These are phyloP conservation scores for Helianthus tuberosus DNA, from an alignment of 129 eudicot genomes.

Conservation along the genomic window DNA sequence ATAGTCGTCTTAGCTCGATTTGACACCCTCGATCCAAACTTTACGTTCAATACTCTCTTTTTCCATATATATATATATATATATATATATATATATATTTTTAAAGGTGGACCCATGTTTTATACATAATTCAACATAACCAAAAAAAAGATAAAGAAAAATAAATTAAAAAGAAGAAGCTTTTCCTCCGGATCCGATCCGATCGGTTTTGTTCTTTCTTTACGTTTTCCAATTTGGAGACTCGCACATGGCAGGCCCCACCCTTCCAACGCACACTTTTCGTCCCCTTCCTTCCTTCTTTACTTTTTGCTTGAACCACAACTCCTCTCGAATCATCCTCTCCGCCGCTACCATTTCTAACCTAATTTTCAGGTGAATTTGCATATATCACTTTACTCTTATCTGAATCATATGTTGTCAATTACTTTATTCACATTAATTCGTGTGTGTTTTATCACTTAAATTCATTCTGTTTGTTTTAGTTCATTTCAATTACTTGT, in stretches of 20 bases:
- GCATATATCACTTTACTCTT: neutral
- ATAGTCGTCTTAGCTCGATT: too few species aligned
- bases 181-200: constrained; percentile 39
- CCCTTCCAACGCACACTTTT: constrained; percentile 18
- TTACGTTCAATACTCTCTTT: too few species aligned
- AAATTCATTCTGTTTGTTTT: neutral
- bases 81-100: too few species aligned
- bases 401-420: constrained; percentile 8
- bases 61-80: too few species aligned
- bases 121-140: too few species aligned
- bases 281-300: constrained; percentile 33
- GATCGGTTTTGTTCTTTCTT: constrained; percentile 26
- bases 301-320: constrained; percentile 31
- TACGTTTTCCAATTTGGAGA: constrained; percentile 19
- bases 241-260: constrained; percentile 32
- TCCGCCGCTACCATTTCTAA: constrained; percentile 19
- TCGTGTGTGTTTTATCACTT: neutral
- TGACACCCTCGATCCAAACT: too few species aligned
- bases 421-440: too few species aligned
- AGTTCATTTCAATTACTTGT: neutral
- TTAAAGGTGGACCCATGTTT: too few species aligned
- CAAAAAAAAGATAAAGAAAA: neutral
- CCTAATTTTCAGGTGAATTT: constrained; percentile 23
- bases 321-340: constrained; percentile 17
- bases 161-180: constrained; percentile 4